Percentiles rank a stretch among this genome's conserved stretches.
Conservation (phyloP, 495 filamentous ascomycete species). For the Talaromyces adpressus region DNA sequence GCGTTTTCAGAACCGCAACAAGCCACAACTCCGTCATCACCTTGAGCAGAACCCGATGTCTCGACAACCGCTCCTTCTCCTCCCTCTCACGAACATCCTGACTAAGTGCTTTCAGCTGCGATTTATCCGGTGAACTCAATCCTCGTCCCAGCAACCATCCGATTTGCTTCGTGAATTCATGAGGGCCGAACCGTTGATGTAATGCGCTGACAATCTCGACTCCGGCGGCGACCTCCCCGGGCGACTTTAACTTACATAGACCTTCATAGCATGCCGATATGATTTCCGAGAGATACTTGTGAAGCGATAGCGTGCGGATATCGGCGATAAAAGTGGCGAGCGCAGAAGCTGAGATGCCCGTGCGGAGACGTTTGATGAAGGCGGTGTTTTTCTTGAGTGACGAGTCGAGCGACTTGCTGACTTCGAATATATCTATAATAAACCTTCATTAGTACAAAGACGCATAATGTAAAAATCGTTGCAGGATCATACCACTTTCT, state of each 20-base stretch:
- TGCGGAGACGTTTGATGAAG: conserved; percentile 94
- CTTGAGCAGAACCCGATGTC: conserved; percentile 79
- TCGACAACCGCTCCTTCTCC: conserved; percentile 84
- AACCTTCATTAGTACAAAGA: neutral
- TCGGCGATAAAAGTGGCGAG: conserved; percentile 83
- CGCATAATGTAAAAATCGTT: neutral
- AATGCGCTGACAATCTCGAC: conserved; percentile 90
- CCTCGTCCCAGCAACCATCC: conserved; percentile 91
- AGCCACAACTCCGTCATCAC: conserved; percentile 97
- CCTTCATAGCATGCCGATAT: conserved; percentile 98
- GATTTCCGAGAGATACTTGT: conserved; percentile 97
- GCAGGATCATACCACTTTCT: conserved; percentile 59
- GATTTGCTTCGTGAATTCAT: conserved; percentile 83
- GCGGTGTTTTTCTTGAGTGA: conserved; percentile 98
- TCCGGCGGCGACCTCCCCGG: conserved; percentile 82
- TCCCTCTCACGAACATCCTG: conserved; percentile 86
- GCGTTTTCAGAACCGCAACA: conserved; percentile 73
- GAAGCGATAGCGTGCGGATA: conserved; percentile 83
- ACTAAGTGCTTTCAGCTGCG: conserved; percentile 67
- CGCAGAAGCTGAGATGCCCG: conserved; percentile 72
- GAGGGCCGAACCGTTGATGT: conserved; percentile 90
- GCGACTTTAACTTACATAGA: conserved; percentile 81
- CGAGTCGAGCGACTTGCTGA: conserved; percentile 80
- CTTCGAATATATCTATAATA: conserved; percentile 66
- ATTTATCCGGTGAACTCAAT: conserved; percentile 86